Percentiles rank a stretch among this genome's conserved stretches.
Conservation (phyloP, 2,329 filamentous ascomycete species). For the Pyrenophora graminea region DNA sequence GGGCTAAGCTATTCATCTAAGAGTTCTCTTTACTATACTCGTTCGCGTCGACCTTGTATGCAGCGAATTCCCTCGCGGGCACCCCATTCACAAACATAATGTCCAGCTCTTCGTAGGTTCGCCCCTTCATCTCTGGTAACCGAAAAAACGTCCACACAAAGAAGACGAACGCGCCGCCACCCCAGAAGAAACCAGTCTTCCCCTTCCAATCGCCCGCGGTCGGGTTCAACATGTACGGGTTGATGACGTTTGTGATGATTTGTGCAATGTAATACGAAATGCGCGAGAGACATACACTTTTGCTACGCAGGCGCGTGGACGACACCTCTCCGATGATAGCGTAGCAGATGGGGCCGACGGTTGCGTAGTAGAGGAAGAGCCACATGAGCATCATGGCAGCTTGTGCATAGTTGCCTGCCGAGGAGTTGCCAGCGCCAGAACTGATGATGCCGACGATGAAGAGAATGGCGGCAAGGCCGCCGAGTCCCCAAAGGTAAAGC, state of each 20-base stretch:
- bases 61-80: slow-evolving; percentile 20
- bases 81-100: slow-evolving; percentile 68
- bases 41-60: too few relatives aligned
- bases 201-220: slow-evolving; percentile 81
- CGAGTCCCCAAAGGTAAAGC: slow-evolving; percentile 73
- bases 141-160: slow-evolving; percentile 74
- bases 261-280: slow-evolving; percentile 66
- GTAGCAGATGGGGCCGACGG: slow-evolving; percentile 85
- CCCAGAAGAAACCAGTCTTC: slow-evolving; percentile 79
- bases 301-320: slow-evolving; percentile 79
- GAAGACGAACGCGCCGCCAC: slow-evolving; percentile 74
- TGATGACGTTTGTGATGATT: slow-evolving; percentile 77
- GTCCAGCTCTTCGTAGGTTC: slow-evolving; percentile 81
- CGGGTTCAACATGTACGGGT: slow-evolving; percentile 56
- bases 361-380: slow-evolving; percentile 75
- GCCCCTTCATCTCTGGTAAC: slow-evolving; percentile 74
- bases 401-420: slow-evolving; percentile 46
- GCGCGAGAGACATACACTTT: slow-evolving; percentile 80
- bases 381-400: slow-evolving; percentile 28
- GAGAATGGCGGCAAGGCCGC: slow-evolving; percentile 65
- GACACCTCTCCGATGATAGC: slow-evolving; percentile 82
- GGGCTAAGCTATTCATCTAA: too few relatives aligned
- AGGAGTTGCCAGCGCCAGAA: slow-evolving; percentile 38
- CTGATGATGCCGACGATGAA: slow-evolving; percentile 73
- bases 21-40: too few relatives aligned